phyloP scores from a whole-genome alignment of 2,329 filamentous ascomycete species.

The Ceratocystiopsis minuta region DNA sequence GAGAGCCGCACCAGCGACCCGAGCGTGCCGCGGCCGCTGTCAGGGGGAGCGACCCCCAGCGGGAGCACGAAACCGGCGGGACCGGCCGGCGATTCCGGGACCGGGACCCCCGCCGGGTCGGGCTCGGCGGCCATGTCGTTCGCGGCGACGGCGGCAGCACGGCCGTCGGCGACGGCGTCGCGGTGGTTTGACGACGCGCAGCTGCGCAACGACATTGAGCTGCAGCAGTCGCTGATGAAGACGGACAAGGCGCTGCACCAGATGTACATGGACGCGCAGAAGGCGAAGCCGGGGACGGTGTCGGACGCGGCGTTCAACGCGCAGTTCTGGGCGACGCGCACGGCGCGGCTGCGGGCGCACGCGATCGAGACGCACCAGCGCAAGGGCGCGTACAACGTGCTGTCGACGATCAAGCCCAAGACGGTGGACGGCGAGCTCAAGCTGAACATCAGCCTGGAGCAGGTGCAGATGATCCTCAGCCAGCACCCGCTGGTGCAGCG shows the following conservation, averaged over 20 bases:
- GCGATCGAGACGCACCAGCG: conserved; percentile 77
- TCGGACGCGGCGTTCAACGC: conserved; percentile 65
- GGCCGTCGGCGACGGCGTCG: conserved; percentile 25
- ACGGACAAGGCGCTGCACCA: conserved; percentile 57
- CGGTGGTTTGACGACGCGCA: conserved; percentile 66
- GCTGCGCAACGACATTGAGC: conserved; percentile 57
- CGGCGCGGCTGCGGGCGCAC: conserved; percentile 72
- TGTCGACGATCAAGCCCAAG: conserved; percentile 72
- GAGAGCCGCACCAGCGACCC: conserved; percentile 41
- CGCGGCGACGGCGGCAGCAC: conserved; percentile 43
- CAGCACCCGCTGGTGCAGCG: conserved; percentile 83
- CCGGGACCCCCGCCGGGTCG: too few species aligned
- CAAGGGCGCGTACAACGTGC: conserved; percentile 80
- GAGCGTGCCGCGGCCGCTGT: conserved; percentile 27
- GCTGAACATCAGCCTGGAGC: conserved; percentile 67
- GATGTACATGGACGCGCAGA: conserved; percentile 72
- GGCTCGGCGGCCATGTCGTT: conserved; percentile 59
- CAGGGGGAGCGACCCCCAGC: too few species aligned
- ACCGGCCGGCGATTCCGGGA: too few species aligned
- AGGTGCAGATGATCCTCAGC: conserved; percentile 80
- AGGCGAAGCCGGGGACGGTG: conserved; percentile 70
- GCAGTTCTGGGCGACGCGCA: conserved; percentile 87
- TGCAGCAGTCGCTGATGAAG: conserved; percentile 79
- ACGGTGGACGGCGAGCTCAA: conserved; percentile 57
- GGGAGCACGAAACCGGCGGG: too few species aligned